Evolutionary conservation across 2,329 filamentous ascomycete genomes (phyloP).

Genomic region (Helicocarpus griseus): DNA sequence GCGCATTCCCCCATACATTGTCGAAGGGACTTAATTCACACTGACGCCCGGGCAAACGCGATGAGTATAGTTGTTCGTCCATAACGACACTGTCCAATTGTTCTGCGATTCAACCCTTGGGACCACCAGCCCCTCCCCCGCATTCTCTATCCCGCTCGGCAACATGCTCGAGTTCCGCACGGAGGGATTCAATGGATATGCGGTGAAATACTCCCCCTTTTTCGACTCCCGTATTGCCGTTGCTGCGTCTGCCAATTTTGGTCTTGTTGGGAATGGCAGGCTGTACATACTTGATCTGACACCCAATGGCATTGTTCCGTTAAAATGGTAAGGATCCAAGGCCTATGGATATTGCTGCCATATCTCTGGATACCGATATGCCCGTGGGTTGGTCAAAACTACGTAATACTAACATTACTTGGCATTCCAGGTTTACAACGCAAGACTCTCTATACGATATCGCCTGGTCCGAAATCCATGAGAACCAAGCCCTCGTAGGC

Average conservation of each 20-base stretch:
- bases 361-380: not conserved
- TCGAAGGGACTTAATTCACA: not conserved
- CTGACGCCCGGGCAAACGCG: not conserved
- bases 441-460: conserved; percentile 95
- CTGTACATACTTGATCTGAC: conserved; percentile 78
- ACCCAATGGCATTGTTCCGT: conserved; percentile 68
- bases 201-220: conserved; percentile 97
- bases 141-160: conserved; percentile 7
- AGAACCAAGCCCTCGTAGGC: conserved; percentile 82
- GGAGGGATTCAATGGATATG: conserved; percentile 88
- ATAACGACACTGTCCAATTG: not conserved
- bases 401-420: not conserved
- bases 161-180: conserved; percentile 90
- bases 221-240: conserved; percentile 92
- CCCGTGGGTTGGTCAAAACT: not conserved
- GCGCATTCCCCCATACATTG: not conserved
- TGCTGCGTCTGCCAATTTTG: conserved; percentile 86
- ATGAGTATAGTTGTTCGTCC: not conserved
- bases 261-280: conserved; percentile 89
- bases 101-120: not conserved
- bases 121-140: not conserved
- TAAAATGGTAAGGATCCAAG: conserved; percentile 57
- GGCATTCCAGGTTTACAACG: conserved; percentile 66
- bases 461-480: conserved; percentile 91
- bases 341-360: not conserved